Base-by-base conservation (phyloP, 345 rosid species). In the Psidium friedrichsthalianum region DNA sequence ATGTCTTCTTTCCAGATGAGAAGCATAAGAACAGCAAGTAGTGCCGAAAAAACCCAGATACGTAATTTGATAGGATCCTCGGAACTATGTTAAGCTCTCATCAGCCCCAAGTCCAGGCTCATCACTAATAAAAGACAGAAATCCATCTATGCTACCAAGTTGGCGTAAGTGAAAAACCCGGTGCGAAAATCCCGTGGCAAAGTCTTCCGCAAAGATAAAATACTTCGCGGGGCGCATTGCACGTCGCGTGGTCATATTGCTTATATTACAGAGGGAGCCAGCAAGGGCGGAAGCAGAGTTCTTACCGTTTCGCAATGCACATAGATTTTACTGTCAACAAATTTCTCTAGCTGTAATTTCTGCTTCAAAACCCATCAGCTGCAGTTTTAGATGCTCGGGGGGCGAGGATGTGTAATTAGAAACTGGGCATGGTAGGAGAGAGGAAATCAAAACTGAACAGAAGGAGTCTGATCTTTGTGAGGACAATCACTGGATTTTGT, bases 141-240 rank as follows among this genome's bases (percentile, higher is more conserved):
- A 52, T 56, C 27, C 54, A 56, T 36, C 2, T 36, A 36, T 32
- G 82, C 51, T 4, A 5, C 52, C 25, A 49, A 11, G 40, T 74
- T 27, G 13, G 49, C 78, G 56, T 40, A 69, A 86, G 54, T 57
- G 32, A 85, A 86, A 86, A 86, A 91, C 95, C 93, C 82, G 91
- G 86, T 47, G 86, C 22, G 64, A 87, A 27, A 82, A 85, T 83
- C 86, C 88, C 82, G 89, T 21, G 36, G 88, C 57, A 57, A 92
- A 44, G 80, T 55, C 49, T 85, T 89, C 87, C 36, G 84, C 92
- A 82, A 92, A 89, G 56, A 58, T 87, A 86, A 93, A 81, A n/a
- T 86, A 92, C 90, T 49, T 86, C 85, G 76, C 82, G 90, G 87
- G 85, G 92, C 24, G 42, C 11, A 16, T 64, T 64, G 29, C 21